Evolutionary conservation across 768 basidiomycete genomes (phyloP).

Genomic region (Tephrocybe sp.): DNA sequence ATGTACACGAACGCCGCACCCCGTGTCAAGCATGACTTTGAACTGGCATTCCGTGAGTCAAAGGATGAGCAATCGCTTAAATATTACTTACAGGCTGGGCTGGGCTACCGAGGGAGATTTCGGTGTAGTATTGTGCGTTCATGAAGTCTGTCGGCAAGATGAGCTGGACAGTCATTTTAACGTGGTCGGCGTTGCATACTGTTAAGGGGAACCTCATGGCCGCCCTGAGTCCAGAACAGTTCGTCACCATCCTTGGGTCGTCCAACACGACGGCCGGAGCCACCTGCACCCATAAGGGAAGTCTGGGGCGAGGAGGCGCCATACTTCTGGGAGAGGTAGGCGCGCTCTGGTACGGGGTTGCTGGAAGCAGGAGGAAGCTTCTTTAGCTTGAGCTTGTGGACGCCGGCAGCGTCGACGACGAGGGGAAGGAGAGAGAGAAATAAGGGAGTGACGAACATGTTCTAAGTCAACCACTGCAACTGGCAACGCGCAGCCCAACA

Average conservation of each 20-base stretch:
- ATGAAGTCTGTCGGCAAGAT: conserved; percentile 80
- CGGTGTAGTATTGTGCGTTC: conserved; percentile 97
- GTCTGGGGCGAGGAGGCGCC: conserved; percentile 49
- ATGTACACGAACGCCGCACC: conserved; percentile 38
- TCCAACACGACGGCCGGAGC: conserved; percentile 61
- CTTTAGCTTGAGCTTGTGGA: conserved; percentile 88
- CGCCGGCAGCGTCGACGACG: conserved; percentile 48
- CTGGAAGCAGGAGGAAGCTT: conserved; percentile 68
- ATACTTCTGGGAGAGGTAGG: conserved; percentile 95
- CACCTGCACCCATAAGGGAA: conserved; percentile 75
- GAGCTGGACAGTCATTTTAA: conserved; percentile 7
- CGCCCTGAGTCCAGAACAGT: conserved; percentile 84
- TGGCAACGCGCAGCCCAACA: neutral
- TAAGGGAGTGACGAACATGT: conserved; percentile 46
- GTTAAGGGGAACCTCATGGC: conserved; percentile 85
- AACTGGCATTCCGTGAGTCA: conserved; percentile 46
- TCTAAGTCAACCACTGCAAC: conserved; percentile 20
- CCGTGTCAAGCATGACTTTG: conserved; percentile 95
- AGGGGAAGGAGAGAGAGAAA: conserved; percentile 47
- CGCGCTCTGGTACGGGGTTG: conserved; percentile 70
- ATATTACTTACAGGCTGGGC: conserved; percentile 64
- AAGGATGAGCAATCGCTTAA: neutral
- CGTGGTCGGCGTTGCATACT: conserved; percentile 62
- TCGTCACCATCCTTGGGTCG: conserved; percentile 49
- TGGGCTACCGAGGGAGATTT: conserved; percentile 82